Percentiles rank a stretch among this genome's conserved stretches.
These are phyloP conservation scores for Crucibulum laeve DNA, from an alignment of 768 basidiomycete genomes.

Conservation along the genomic window DNA sequence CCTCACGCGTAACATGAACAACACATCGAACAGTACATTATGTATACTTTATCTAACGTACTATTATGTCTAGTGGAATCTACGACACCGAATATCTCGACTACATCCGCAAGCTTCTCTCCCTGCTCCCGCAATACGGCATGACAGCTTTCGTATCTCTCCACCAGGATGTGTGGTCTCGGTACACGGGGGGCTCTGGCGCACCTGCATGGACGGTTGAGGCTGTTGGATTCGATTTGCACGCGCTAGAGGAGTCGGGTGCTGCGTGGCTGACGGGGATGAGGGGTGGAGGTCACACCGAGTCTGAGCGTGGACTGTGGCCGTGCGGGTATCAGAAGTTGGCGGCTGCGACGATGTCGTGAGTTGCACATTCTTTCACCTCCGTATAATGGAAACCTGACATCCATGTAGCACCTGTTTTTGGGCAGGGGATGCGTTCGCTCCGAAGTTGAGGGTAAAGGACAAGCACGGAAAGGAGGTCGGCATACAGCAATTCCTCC, in stretches of 20 bases:
- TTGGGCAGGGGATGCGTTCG: slow-evolving; percentile 88
- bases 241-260: slow-evolving; percentile 72
- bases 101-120: slow-evolving; percentile 70
- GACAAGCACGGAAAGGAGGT: slow-evolving; percentile 42
- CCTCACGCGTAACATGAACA: no score
- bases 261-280: slow-evolving; percentile 88
- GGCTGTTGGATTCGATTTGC: slow-evolving; percentile 78
- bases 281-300: slow-evolving; percentile 67
- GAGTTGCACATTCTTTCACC: slow-evolving; percentile 20
- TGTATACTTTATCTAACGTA: no score
- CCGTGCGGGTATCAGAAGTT: slow-evolving; percentile 93
- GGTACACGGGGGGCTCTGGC: slow-evolving; percentile 92
- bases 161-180: slow-evolving; percentile 96
- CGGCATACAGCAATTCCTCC: slow-evolving; percentile 78
- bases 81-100: slow-evolving; percentile 82
- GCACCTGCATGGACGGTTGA: slow-evolving; percentile 96
- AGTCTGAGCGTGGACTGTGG: slow-evolving; percentile 84
- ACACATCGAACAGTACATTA: no score
- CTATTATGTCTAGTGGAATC: slow-evolving; percentile 53
- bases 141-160: slow-evolving; percentile 72
- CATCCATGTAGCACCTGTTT: slow-evolving; percentile 68
- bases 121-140: slow-evolving; percentile 68
- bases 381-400: neutral
- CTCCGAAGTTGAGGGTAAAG: slow-evolving; percentile 65
- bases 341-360: slow-evolving; percentile 92